Conservation (phyloP, 1,284 basidiomycete genomes). For the Exobasidium cylindrosporum region DNA sequence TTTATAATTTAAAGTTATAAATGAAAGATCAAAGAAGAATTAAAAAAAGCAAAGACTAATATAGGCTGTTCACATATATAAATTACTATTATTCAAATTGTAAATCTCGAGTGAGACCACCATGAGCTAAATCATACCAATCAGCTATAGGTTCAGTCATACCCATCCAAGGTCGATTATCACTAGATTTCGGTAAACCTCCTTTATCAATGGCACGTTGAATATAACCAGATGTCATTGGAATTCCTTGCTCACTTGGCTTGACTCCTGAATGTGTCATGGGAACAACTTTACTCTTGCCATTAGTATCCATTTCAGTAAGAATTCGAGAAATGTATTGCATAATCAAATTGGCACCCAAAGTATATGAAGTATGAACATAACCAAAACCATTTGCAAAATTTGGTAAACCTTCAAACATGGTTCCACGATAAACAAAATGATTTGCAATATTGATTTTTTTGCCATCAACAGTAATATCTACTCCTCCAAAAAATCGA, state of each 20-base stretch:
- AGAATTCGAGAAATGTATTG: background rate
- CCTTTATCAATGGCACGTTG: background rate
- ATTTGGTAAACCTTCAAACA: slow-evolving; percentile 53
- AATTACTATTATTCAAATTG: no score
- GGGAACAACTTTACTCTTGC: background rate
- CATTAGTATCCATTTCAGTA: background rate
- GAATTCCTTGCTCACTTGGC: background rate
- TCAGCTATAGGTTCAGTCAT: no score
- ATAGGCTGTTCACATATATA: no score
- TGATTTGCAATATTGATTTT: slow-evolving; percentile 23
- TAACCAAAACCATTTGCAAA: slow-evolving; percentile 43
- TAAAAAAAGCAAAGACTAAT: no score
- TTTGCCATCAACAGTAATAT: slow-evolving; percentile 43
- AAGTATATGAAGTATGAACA: slow-evolving; percentile 53
- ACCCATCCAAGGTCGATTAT: no score
- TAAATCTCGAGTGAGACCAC: no score
- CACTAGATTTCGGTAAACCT: no score
- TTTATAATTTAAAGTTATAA: no score
- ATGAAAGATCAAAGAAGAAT: no score
- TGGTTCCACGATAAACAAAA: slow-evolving; percentile 49
- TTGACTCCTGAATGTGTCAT: background rate
- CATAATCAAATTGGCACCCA: slow-evolving; percentile 24
- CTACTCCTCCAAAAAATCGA: slow-evolving; percentile 38
- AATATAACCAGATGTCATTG: background rate
- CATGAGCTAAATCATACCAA: no score